Evolutionary conservation across 768 basidiomycete genomes (phyloP), one percentile per base, ranked within the genome.

Genomic region (Fomitopsis pulvina): DNA sequence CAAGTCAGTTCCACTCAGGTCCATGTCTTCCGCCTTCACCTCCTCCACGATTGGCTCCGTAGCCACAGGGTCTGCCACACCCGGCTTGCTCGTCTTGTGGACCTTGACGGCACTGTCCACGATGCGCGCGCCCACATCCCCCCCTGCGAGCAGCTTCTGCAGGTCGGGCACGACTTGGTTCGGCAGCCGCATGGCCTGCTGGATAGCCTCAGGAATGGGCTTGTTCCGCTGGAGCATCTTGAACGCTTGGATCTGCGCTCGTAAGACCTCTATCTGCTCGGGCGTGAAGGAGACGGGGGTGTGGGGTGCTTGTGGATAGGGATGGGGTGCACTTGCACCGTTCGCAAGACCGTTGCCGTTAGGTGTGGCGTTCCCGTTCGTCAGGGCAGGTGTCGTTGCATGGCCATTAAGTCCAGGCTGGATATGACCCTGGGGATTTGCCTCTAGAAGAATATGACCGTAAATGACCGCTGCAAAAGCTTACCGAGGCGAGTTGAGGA

Each of bases 181-280:
- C 43, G 80, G 78, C 10, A 81, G 74, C 18, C 78, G 80, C 40
- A 90, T 80, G 11, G 84, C 81, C 48, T 83, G 80, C 52, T 85
- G 86, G 25, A 92, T 58, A 52, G 75, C 63, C 11, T 87, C 81
- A 12, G 88, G 84, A 37, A 89, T 73, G 14, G 86, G 79, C 7
- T 80, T 62, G 20, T 83, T 80, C 21, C 83, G 76, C 14, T 72
- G 71, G 56, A 92, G 72, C 54, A 81, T 74, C 60, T 85, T 88
- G 71, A 84, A 92, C 3, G 90, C 89, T 43, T 83, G 77, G 14
- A 92, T 91, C 57, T 92, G 90, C 0, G 85, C 81, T 12, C 86
- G 78, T n/a, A 92, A 75, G 9, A 84, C 78, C 50, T 71, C 73
- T 41, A 91, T 81, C 59, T 91, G 91, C 52, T 87, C 84, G 0